Evolutionary conservation across 768 basidiomycete genomes (phyloP).

Genomic region (Tulasnella sp.): DNA sequence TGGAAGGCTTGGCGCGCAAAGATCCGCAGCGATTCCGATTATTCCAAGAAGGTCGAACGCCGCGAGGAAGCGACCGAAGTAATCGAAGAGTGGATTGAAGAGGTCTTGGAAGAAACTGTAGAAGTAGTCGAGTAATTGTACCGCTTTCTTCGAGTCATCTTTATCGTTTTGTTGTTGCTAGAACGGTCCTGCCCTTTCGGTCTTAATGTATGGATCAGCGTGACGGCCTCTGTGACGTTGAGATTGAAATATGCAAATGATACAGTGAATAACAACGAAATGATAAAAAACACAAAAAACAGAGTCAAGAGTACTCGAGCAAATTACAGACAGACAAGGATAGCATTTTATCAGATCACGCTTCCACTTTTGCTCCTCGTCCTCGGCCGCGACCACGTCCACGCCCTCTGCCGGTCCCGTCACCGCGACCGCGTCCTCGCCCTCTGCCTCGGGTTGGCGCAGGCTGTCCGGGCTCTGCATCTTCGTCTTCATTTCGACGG

Average conservation of each 20-base stretch:
- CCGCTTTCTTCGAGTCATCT: not conserved
- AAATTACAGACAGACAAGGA: not conserved
- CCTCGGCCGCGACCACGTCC: not conserved
- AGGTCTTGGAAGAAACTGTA: constrained; percentile 87
- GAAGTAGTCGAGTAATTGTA: constrained; percentile 48
- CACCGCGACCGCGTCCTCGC: constrained; percentile 6
- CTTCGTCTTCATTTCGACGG: constrained; percentile 25
- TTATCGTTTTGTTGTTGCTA: not conserved
- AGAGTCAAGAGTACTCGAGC: not conserved
- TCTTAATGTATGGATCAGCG: too few species aligned
- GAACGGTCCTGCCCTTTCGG: not conserved
- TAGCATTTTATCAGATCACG: not conserved
- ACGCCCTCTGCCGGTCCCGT: constrained; percentile 5
- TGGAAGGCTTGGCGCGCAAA: constrained; percentile 96
- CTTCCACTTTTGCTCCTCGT: not conserved
- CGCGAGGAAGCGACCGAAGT: constrained; percentile 69
- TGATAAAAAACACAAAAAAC: not conserved
- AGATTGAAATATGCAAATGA: not conserved
- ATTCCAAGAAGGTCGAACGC: constrained; percentile 43
- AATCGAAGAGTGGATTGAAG: constrained; percentile 92
- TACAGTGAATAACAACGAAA: constrained; percentile 7
- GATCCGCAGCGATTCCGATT: constrained; percentile 63
- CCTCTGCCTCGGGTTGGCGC: not conserved
- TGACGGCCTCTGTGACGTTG: not conserved
- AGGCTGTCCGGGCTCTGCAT: constrained; percentile 18